These are phyloP conservation scores for Boletus sp. DNA, from an alignment of 768 basidiomycete species.

Conservation along the genomic window DNA sequence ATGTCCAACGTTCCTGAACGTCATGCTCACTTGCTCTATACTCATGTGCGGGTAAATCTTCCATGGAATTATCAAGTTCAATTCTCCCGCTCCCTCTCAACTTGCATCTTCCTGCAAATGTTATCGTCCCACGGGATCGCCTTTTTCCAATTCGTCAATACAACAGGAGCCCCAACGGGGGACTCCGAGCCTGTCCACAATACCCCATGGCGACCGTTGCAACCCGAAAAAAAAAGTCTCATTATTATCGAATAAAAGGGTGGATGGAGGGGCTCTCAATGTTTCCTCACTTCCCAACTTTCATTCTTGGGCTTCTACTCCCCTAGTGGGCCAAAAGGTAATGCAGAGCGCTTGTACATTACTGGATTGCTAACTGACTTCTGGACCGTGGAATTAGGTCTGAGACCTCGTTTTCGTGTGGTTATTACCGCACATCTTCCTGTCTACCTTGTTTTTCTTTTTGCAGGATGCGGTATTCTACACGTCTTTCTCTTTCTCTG, in stretches of 20 bases:
- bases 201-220: conserved; percentile 15
- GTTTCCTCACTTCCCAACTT: background rate
- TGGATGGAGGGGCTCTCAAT: background rate
- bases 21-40: background rate
- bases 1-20: background rate
- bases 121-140: background rate
- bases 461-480: conserved; percentile 10
- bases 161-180: background rate
- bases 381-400: conserved; percentile 10
- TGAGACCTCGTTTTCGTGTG: conserved; percentile 21
- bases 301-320: background rate
- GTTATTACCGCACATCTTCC: background rate
- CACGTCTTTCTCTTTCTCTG: conserved; percentile 9
- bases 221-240: background rate
- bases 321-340: conserved; percentile 16
- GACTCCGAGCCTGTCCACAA: background rate
- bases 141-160: background rate
- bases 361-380: background rate
- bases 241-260: conserved; percentile 11
- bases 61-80: background rate
- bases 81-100: background rate
- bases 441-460: background rate
- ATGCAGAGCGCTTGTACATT: background rate
- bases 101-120: background rate
- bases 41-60: background rate